Base-by-base conservation (phyloP, 2,329 filamentous ascomycete genomes). In the Malbranchea cinnamomea region DNA sequence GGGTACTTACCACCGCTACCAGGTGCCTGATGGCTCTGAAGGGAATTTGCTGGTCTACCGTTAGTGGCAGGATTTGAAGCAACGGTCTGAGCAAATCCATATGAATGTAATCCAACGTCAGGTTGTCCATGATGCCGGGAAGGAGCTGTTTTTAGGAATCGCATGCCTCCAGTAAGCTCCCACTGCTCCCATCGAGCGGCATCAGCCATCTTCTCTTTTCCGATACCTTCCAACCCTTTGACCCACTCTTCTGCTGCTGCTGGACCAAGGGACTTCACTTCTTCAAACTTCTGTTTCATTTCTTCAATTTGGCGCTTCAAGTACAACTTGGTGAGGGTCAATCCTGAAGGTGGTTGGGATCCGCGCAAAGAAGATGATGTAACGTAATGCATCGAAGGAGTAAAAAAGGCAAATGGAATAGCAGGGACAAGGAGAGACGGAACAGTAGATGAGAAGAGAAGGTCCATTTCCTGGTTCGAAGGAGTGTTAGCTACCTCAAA, bases 171-270 rank as follows among this genome's bases (percentile, higher is more conserved):
- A 22, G 54, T 56, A 26, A 63, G 53, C 38, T 75, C 72, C 71
- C 78, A 87, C 43, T 73, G 76, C 47, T 84, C 80, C 75, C 79
- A 87, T 28, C 77, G 69, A 16, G 69, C 63, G 17, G 70, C 65
- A 46, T 79, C 72, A 7, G 60, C 63, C 41, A 72, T 66, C 28
- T 63, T 56, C 35, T 71, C 62, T 41, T 68, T 69, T 6, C 78
- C 77, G 34, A 70, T 65, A 16, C 57, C 59, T 24, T 73, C 67
- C 3, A 89, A 63, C 6, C 80, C 80, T 52, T 85, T 85, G 17
- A 74, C 61, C 80, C 81, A 89, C 50, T 85, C 80, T 41, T 82
- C 76, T 3, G 68, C 66, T 7, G 75, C 69, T 23, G 74, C 74
- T 25, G 64, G 43, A n/a, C 80, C 78, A 41, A 81, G 64, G n/a